Conservation (phyloP, 1,139 yeast genomes). For the Hyphopichia wangnamkhiaoensis region DNA sequence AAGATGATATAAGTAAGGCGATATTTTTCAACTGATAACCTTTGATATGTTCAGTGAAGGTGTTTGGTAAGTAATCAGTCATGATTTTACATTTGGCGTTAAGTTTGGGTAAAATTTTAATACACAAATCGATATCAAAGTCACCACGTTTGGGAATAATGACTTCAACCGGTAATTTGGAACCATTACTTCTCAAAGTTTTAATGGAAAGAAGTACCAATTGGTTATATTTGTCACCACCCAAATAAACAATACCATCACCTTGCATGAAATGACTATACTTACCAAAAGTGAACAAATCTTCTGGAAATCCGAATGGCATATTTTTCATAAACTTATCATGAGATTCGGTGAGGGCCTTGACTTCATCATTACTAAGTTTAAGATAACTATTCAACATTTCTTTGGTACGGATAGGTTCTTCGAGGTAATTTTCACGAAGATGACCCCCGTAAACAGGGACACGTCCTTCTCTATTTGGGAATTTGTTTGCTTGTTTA, state of each 20-base stretch:
- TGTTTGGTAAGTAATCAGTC: slow-evolving; percentile 30
- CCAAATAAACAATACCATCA: slow-evolving; percentile 62
- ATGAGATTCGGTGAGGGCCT: slow-evolving; percentile 22
- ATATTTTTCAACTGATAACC: slow-evolving; percentile 37
- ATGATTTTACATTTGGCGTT: slow-evolving; percentile 35
- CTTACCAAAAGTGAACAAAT: slow-evolving; percentile 19
- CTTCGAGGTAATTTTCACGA: slow-evolving; percentile 32
- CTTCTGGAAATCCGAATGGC: slow-evolving; percentile 24
- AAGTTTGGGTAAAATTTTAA: slow-evolving; percentile 26
- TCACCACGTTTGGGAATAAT: slow-evolving; percentile 31
- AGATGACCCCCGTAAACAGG: slow-evolving; percentile 38
- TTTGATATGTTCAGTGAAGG: slow-evolving; percentile 17
- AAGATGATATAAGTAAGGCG: slow-evolving; percentile 36
- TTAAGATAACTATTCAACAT: slow-evolving; percentile 22
- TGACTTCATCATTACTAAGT: slow-evolving; percentile 21
- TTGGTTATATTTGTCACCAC: slow-evolving; percentile 62
- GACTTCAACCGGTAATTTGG: slow-evolving; percentile 60
- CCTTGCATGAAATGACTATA: slow-evolving; percentile 39
- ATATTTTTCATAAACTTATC: slow-evolving; percentile 18
- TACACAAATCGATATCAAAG: slow-evolving; percentile 33
- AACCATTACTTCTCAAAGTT: slow-evolving; percentile 53
- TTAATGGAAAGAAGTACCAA: slow-evolving; percentile 55
- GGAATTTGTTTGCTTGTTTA: slow-evolving; percentile 18
- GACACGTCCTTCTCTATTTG: slow-evolving; percentile 26
- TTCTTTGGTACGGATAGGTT: slow-evolving; percentile 29